Base-by-base conservation (phyloP, 2,329 filamentous ascomycete species). In the Pseudogymnoascus sp. region DNA sequence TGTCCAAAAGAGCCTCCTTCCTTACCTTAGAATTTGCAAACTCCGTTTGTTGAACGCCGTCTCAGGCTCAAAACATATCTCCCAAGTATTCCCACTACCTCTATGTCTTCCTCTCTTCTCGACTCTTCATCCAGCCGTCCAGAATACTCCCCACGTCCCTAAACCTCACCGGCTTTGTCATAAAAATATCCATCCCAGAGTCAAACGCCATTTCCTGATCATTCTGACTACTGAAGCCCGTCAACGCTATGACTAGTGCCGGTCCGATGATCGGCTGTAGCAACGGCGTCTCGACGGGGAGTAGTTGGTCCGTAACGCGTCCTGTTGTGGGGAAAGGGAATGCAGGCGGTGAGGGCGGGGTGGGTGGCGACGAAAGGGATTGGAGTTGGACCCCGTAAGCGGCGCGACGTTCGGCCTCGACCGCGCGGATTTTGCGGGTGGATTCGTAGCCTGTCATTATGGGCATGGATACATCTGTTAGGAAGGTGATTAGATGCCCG, bases 381-480 rank as follows among this genome's bases (percentile, higher is more conserved):
- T 67, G 48, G 63, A 67, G 63, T 61, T 66, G 39, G 25, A 63
- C 62, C n/a, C 63, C 65, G 70, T 69, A 57, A 65, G 69, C 39
- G 61, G 67, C 62, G 69, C 64, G 45, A 62, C 43, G 62, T 37
- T 31, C 60, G 39, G 25, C 84, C 68, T 84, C 81, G 14, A 79
- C 74, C 3, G 75, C 75, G 8, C 82, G 77, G 31, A 84, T 83
- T 41, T 73, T 74, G 6, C 75, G 75, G 11, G 81, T 83, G 0
- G 79, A 74, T 63, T 80, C 77, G 13, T 81, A 71, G 0, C 80
- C 80, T 63, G 82, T 77, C 73, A 84, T 80, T 6, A 83, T 73
- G 0, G 82, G 82, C 82, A 85, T 85, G 62, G 79, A 79, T 4
- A 84, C 76, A 68, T 84, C 82, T 75, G 69, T 69, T 10, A 68